Conservation (phyloP, 352 stramenopile species). For the Pythium aquatile region DNA sequence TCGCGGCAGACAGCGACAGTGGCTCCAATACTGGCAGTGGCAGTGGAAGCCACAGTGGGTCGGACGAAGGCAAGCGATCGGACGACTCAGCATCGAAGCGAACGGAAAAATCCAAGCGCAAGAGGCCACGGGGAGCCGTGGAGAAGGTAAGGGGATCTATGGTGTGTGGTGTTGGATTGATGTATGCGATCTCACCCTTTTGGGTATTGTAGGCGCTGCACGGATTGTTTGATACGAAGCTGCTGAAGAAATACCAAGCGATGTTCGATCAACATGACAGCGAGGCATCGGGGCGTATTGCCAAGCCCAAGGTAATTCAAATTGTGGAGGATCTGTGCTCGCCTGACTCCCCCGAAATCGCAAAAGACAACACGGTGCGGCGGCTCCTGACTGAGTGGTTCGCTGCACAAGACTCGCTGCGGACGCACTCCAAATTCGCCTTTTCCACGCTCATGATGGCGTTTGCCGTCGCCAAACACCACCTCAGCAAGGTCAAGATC, state of each 20-base stretch:
- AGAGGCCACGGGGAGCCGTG: background rate
- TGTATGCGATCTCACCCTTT: background rate
- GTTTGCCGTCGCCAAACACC: slow-evolving; percentile 46
- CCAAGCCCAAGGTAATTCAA: slow-evolving; percentile 36
- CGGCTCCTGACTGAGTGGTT: slow-evolving; percentile 51
- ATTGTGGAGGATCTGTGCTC: slow-evolving; percentile 37
- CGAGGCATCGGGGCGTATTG: slow-evolving; percentile 39
- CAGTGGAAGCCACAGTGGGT: background rate
- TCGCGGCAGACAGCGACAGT: background rate
- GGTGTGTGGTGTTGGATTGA: no score
- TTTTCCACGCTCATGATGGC: slow-evolving; percentile 57
- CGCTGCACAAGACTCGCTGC: slow-evolving; percentile 44
- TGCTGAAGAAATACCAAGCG: slow-evolving; percentile 33
- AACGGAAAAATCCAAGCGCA: slow-evolving; percentile 2
- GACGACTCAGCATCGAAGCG: background rate
- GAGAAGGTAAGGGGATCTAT: slow-evolving; percentile 3
- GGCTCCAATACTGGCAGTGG: background rate
- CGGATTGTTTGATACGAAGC: slow-evolving; percentile 38
- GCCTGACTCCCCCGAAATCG: background rate
- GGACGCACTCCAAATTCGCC: slow-evolving; percentile 44
- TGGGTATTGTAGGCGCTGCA: slow-evolving; percentile 28
- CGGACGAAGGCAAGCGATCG: background rate
- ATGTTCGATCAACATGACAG: slow-evolving; percentile 40
- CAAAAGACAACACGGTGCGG: slow-evolving; percentile 10
- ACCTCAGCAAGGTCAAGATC: slow-evolving; percentile 44